Evolutionary conservation across 306 rosid genomes (phyloP).

Genomic region (Canavalia ensiformis): DNA sequence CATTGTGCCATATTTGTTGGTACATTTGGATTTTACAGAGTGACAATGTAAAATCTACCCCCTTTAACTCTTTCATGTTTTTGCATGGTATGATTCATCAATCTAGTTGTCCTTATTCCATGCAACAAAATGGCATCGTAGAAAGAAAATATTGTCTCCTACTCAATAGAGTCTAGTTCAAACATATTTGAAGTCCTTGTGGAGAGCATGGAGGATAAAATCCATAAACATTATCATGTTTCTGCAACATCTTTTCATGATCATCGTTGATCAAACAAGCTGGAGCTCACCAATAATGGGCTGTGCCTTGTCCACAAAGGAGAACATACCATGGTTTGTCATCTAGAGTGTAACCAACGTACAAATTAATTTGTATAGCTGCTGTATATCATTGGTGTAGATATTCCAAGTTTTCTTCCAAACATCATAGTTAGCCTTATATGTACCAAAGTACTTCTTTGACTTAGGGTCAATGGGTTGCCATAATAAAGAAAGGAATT

Average conservation of each 20-base stretch:
- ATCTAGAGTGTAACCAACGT: not conserved
- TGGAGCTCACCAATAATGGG: not conserved
- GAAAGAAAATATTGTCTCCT: not conserved
- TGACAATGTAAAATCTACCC: not conserved
- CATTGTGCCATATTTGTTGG: not conserved
- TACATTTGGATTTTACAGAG: not conserved
- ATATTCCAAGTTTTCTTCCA: not conserved
- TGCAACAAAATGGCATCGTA: not conserved
- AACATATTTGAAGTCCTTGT: not conserved
- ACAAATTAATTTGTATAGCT: not conserved
- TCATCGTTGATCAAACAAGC: slow-evolving; percentile 3
- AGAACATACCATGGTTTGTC: not conserved
- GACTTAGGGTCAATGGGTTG: not conserved
- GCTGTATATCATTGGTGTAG: not conserved
- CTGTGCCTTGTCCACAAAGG: not conserved
- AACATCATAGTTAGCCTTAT: not conserved
- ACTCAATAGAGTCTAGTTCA: not conserved
- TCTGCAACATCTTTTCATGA: not conserved
- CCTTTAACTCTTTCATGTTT: not conserved
- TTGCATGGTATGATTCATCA: not conserved
- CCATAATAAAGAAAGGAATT: not conserved
- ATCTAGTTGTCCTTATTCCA: not conserved
- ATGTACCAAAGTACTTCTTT: not conserved
- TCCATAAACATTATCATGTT: not conserved
- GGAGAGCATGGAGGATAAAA: not conserved